A percentile compares a stretch with the other conserved stretches of the same genome.
Evolutionary conservation across 495 filamentous ascomycete species (phyloP).

Genomic region (Trichocladium antarcticum): DNA sequence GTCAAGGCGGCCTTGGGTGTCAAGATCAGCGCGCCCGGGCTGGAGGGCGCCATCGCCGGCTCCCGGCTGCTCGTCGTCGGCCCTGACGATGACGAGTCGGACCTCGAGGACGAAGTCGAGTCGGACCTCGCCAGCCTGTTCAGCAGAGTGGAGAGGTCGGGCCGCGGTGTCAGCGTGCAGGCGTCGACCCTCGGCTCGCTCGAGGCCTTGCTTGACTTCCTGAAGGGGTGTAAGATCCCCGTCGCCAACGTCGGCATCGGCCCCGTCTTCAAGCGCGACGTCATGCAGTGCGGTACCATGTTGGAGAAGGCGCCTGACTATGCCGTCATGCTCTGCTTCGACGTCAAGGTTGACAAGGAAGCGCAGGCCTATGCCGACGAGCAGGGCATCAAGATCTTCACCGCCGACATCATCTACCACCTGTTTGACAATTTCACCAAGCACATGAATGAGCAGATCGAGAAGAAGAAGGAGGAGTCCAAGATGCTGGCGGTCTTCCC

Average conservation of each 20-base stretch:
- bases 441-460: slow-evolving; percentile 75
- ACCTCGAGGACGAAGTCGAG: slow-evolving; percentile 94
- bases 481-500: slow-evolving; percentile 96
- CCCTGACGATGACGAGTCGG: slow-evolving; percentile 90
- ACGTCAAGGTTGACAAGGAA: slow-evolving; percentile 98
- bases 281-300: slow-evolving; percentile 95
- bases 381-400: slow-evolving; percentile 95
- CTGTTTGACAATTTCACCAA: slow-evolving; percentile 93
- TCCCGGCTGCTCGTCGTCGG: slow-evolving; percentile 90
- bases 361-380: slow-evolving; percentile 85
- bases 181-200: slow-evolving; percentile 95
- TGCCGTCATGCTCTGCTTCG: slow-evolving; percentile 99
- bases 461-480: slow-evolving; percentile 89
- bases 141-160: slow-evolving; percentile 76
- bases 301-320: slow-evolving; percentile 91
- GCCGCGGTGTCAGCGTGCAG: slow-evolving; percentile 91
- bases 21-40: slow-evolving; percentile 93
- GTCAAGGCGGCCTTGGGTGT: slow-evolving; percentile 97
- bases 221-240: slow-evolving; percentile 87
- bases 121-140: slow-evolving; percentile 86
- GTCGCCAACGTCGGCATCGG: slow-evolving; percentile 96
- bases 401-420: slow-evolving; percentile 98
- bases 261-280: slow-evolving; percentile 95
- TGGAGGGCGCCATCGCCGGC: slow-evolving; percentile 94
- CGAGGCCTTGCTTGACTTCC: slow-evolving; percentile 92